Percentiles rank a stretch among this genome's conserved stretches.
phyloP scores from a whole-genome alignment of 371 early-diverging fungal genomes.

The Amoeboaphelidium protococcarum region DNA sequence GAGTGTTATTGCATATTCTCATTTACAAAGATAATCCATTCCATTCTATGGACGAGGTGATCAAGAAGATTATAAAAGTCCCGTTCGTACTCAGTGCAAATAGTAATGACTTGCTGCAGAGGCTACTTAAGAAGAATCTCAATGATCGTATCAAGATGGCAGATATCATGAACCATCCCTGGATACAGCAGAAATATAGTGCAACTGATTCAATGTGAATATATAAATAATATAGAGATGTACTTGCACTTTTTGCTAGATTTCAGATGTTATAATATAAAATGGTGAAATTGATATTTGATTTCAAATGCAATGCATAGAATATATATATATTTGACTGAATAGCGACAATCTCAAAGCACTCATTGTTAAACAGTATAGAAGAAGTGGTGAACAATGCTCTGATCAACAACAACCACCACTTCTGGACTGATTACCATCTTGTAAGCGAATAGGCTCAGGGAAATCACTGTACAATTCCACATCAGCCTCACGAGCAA shows the following conservation, averaged over 20 bases:
- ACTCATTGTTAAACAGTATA: too few species aligned
- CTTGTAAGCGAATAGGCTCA: conserved; percentile 68
- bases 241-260: too few species aligned
- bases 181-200: not conserved
- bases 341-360: too few species aligned
- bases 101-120: not conserved
- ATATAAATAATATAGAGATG: too few species aligned
- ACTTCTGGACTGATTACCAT: too few species aligned
- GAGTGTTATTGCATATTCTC: conserved; percentile 15
- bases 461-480: conserved; percentile 75
- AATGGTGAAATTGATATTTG: too few species aligned
- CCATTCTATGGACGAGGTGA: conserved; percentile 2
- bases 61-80: not conserved
- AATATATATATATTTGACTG: too few species aligned
- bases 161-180: not conserved
- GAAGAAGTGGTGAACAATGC: too few species aligned
- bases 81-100: not conserved
- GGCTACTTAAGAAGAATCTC: not conserved
- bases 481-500: conserved; percentile 69
- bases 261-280: too few species aligned
- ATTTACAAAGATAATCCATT: conserved; percentile 14
- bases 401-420: too few species aligned
- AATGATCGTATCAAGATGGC: not conserved
- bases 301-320: too few species aligned
- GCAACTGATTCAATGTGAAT: too few species aligned